Evolutionary conservation across 108 stramenopile species (phyloP).

Genomic region (Skeletonema potamos): DNA sequence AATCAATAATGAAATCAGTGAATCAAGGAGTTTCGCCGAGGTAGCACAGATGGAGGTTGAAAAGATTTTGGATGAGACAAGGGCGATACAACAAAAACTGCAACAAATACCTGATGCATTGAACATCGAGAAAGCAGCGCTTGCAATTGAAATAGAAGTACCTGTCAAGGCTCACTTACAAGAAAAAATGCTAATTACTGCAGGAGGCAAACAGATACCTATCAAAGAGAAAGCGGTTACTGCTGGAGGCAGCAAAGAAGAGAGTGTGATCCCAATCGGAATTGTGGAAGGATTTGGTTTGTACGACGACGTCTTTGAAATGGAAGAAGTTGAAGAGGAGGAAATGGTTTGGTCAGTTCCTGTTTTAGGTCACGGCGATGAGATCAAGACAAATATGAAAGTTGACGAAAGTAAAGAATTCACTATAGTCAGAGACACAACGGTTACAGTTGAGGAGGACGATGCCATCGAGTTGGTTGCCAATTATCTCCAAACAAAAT

Average conservation of each 20-base stretch:
- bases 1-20: constrained; percentile 17
- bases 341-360: constrained; percentile 13
- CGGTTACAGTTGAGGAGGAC: not conserved
- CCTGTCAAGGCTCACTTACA: not conserved
- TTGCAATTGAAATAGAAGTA: not conserved
- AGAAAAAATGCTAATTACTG: constrained; percentile 8
- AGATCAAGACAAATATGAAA: not conserved
- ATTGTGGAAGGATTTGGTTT: not conserved
- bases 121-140: not conserved
- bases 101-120: constrained; percentile 7
- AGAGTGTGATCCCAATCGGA: not conserved
- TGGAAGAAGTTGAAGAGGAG: not conserved
- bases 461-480: not conserved
- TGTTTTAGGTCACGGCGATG: not conserved
- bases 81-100: constrained; percentile 6
- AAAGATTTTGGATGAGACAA: constrained; percentile 15
- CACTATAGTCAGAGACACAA: not conserved
- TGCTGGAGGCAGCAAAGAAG: not conserved
- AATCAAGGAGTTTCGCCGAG: not conserved
- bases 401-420: not conserved
- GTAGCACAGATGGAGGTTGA: constrained; percentile 14
- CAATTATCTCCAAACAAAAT: not conserved
- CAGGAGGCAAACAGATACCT: not conserved
- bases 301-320: not conserved
- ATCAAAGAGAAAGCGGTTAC: not conserved